Conservation (phyloP, 768 basidiomycete genomes). For the Heimioporus sp. region DNA sequence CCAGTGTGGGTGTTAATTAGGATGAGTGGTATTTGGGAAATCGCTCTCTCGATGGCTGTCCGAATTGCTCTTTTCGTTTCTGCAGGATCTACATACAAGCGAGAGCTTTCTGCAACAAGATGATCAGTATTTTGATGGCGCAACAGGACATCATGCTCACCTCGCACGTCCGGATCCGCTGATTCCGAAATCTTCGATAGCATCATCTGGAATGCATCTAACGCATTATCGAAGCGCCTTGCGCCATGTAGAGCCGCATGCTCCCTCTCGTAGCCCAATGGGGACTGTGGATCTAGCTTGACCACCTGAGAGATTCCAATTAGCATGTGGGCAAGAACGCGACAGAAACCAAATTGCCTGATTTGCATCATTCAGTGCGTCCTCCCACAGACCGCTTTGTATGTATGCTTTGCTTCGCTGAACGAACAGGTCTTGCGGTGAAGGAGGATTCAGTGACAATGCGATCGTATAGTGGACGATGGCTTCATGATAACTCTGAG, state of each 20-base stretch:
- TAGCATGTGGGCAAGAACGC: background rate
- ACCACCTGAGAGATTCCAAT: conserved; percentile 2
- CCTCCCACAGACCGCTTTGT: background rate
- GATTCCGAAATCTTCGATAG: conserved; percentile 6
- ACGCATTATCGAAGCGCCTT: background rate
- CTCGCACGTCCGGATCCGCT: background rate
- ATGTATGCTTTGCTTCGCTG: conserved; percentile 7
- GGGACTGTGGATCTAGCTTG: conserved; percentile 4
- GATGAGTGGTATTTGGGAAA: background rate
- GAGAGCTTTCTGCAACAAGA: too few relatives aligned
- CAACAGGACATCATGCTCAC: background rate
- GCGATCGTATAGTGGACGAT: conserved; percentile 5
- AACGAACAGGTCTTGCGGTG: background rate
- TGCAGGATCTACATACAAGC: too few relatives aligned
- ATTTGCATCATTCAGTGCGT: conserved; percentile 9
- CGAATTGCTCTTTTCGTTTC: background rate
- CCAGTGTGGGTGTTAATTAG: conserved; percentile 12
- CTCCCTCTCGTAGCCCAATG: conserved; percentile 9
- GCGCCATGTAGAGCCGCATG: conserved; percentile 4
- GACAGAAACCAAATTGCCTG: conserved; percentile 4
- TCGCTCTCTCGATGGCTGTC: background rate
- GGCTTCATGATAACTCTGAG: background rate
- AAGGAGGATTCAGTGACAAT: background rate
- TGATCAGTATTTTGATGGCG: too few relatives aligned
- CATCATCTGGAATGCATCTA: conserved; percentile 7